Base-by-base conservation (phyloP, 345 rosid genomes). In the Psidium friedrichsthalianum region DNA sequence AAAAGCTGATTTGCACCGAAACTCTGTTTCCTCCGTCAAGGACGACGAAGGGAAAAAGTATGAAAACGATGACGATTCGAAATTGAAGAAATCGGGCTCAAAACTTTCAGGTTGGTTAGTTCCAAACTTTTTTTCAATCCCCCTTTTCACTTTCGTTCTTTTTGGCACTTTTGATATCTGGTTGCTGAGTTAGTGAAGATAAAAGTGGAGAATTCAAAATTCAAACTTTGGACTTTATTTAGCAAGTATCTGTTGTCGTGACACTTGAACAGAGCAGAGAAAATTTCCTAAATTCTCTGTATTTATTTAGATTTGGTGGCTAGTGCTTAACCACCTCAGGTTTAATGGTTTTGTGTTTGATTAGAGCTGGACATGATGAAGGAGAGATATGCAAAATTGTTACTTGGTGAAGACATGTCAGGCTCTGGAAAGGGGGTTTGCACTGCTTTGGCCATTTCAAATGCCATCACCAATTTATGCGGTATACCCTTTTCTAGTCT, bases 351-450 rank as follows among this genome's bases (percentile, higher is more conserved):
- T 82, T 29, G 7, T 82, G 83, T 87, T 85, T 78, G 74, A 44
- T 24, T 59, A 97, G 99, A 94, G 86, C 88, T 90, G 83, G 95
- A 97, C 40, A 91, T 94, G 98, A 97, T 97, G 98, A 97, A 94
- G 92, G 99, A 97, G 92, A 95, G 97, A 85, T 96, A 95, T 90
- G 92, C 98, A 22, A 97, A 97, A 86, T 87, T 97, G 91, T 86
- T 97, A 87, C 99, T 97, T 83, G 99, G 99, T 12, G 99, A 97
- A 86, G 99, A 97, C 87, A 96, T 97, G 99, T 97, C 99, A 82
- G 99, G 99, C 21, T 94, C 95, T 53, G 99, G 99, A 14, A 94
- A 94, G 89, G 99, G 99, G 13, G 99, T 92, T 54, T 93, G 95
- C 87, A 91, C 99, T 12, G 96, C 99, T 86, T 87, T 95, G 90